These are phyloP conservation scores for Trichoderma sp. DNA, from an alignment of 2,329 filamentous ascomycete species.

Conservation along the genomic window DNA sequence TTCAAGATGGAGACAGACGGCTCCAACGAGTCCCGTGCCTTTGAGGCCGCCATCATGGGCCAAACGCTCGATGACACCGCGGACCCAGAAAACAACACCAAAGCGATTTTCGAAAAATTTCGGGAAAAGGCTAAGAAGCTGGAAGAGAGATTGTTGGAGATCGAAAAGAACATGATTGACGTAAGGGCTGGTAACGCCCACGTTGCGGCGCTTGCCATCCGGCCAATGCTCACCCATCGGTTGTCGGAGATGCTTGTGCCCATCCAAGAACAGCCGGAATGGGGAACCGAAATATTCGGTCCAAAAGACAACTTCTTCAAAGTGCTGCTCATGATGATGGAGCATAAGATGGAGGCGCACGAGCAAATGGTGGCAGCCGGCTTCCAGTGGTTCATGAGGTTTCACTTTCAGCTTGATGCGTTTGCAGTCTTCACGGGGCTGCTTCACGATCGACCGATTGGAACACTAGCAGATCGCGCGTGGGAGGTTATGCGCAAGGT, in stretches of 20 bases:
- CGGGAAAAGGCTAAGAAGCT: constrained; percentile 47
- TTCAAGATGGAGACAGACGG: constrained; percentile 52
- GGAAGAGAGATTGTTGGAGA: constrained; percentile 46
- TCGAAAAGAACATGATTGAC: constrained; percentile 56
- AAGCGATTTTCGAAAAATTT: constrained; percentile 45
- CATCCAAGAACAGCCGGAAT: constrained; percentile 51
- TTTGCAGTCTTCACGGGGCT: constrained; percentile 59
- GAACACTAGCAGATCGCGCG: constrained; percentile 55
- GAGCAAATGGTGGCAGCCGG: constrained; percentile 47
- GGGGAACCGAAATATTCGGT: constrained; percentile 52
- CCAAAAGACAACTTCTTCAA: constrained; percentile 59
- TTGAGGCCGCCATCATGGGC: constrained; percentile 55
- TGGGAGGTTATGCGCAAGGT: constrained; percentile 53
- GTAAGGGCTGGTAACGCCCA: constrained; percentile 56
- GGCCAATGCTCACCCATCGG: constrained; percentile 53
- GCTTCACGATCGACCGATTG: constrained; percentile 52
- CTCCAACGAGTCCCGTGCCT: constrained; percentile 46
- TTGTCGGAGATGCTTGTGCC: constrained; percentile 52
- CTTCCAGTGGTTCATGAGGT: constrained; percentile 59
- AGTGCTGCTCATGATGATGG: constrained; percentile 52
- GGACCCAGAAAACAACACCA: constrained; percentile 28
- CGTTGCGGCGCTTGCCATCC: constrained; percentile 51
- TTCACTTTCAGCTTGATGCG: constrained; percentile 59
- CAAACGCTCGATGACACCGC: constrained; percentile 43
- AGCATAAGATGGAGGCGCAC: constrained; percentile 52